Percentiles rank a stretch among this genome's conserved stretches.
Conservation (phyloP, 208 protist species). For the Trypanosoma conorhini region DNA sequence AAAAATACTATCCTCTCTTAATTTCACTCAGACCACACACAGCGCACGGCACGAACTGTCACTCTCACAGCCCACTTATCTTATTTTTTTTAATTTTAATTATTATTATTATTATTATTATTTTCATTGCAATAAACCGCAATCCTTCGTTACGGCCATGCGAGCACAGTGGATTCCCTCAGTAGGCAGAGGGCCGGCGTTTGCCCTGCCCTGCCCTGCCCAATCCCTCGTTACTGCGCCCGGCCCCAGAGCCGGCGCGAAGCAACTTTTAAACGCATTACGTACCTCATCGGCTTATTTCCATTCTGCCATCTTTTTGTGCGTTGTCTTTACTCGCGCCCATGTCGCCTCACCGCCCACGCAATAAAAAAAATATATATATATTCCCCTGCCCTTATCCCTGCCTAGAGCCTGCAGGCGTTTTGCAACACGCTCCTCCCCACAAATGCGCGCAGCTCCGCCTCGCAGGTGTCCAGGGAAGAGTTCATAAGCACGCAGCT, state of each 20-base stretch:
- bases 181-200: not conserved
- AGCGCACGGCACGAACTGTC: not conserved
- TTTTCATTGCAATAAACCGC: not conserved
- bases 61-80: not conserved
- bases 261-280: not conserved
- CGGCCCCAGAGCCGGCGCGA: too few relatives aligned
- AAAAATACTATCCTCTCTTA: not conserved
- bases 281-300: not conserved
- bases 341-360: not conserved
- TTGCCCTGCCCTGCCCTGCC: not conserved
- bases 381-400: not conserved
- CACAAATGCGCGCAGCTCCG: conserved; percentile 41
- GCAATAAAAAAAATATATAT: not conserved
- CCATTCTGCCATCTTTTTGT: not conserved
- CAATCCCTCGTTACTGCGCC: not conserved
- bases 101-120: not conserved
- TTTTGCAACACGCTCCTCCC: conserved; percentile 18
- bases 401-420: conserved; percentile 11
- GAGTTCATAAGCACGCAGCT: conserved; percentile 81
- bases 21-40: not conserved
- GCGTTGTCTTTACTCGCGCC: not conserved
- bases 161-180: not conserved
- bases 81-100: not conserved
- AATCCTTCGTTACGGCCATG: not conserved
- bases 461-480: conserved; percentile 56